phyloP scores from a whole-genome alignment of 2,329 filamentous ascomycete species.

The Phoma sp. region DNA sequence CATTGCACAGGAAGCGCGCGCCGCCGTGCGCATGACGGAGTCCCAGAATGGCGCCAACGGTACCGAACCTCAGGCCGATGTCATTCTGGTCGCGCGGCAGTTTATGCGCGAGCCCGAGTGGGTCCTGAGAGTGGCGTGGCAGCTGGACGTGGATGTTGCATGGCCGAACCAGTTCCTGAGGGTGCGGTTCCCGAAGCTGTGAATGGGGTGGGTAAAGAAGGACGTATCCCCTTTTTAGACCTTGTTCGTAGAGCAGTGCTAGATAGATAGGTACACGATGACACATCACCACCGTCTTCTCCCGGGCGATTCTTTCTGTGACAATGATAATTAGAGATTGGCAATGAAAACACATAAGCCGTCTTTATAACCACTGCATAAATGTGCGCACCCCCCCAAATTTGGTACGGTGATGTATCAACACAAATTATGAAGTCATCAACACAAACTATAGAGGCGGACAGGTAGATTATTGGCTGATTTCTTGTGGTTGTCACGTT shows the following conservation, averaged over 20 bases:
- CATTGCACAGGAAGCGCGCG: conserved; percentile 39
- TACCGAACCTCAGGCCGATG: conserved; percentile 53
- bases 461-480: too few species aligned
- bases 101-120: conserved; percentile 63
- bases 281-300: neutral
- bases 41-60: conserved; percentile 28
- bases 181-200: conserved; percentile 42
- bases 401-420: too few species aligned
- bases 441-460: too few species aligned
- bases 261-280: neutral
- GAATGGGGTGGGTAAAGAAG: neutral
- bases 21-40: conserved; percentile 47
- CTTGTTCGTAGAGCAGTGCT: too few species aligned
- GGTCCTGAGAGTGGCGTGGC: conserved; percentile 59
- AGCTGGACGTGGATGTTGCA: conserved; percentile 56
- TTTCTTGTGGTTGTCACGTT: too few species aligned
- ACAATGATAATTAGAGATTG: too few species aligned
- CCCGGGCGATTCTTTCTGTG: neutral
- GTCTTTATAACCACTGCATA: too few species aligned
- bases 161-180: conserved; percentile 57
- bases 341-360: too few species aligned
- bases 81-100: conserved; percentile 59
- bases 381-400: too few species aligned
- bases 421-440: too few species aligned
- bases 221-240: neutral